Evolutionary conservation across 495 filamentous ascomycete species (phyloP).

Genomic region (Glonium stellatum): DNA sequence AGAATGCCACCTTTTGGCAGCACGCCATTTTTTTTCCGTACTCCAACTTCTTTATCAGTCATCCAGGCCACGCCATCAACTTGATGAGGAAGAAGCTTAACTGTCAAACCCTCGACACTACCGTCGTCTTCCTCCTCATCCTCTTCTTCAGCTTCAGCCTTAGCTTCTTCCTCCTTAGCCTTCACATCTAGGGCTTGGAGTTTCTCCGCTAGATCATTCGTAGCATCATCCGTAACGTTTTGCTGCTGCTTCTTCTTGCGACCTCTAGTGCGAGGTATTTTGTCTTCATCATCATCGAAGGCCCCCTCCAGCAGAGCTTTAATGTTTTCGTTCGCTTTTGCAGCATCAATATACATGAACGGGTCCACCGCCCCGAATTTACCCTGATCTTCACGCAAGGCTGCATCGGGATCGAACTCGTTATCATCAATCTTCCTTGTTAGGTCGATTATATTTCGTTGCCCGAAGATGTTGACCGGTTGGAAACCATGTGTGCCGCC

Average conservation of each 20-base stretch:
- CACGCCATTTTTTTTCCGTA: conserved; percentile 63
- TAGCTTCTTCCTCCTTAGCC: conserved; percentile 34
- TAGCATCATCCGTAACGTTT: conserved; percentile 31
- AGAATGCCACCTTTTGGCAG: conserved; percentile 81
- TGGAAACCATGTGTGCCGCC: conserved; percentile 28
- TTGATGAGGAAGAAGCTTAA: conserved; percentile 86
- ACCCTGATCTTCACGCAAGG: conserved; percentile 22
- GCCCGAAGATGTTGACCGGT: conserved; percentile 19
- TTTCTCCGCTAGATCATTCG: conserved; percentile 53
- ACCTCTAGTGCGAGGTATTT: conserved; percentile 46
- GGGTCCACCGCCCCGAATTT: conserved; percentile 46
- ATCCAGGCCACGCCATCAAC: conserved; percentile 91
- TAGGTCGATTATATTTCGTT: not conserved
- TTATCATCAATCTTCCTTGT: conserved; percentile 26
- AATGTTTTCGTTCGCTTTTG: conserved; percentile 73
- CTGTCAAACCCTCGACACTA: conserved; percentile 73
- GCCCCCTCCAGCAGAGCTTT: conserved; percentile 82
- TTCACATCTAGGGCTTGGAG: conserved; percentile 52
- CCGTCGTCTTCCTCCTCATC: conserved; percentile 68
- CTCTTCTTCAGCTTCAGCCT: conserved; percentile 47
- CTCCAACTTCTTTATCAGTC: conserved; percentile 77
- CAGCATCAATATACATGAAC: conserved; percentile 65
- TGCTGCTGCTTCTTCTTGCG: conserved; percentile 43
- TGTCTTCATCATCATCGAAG: conserved; percentile 74
- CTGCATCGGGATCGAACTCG: conserved; percentile 38